These are phyloP conservation scores for Podaxis sp. DNA, from an alignment of 768 basidiomycete genomes.

Conservation along the genomic window DNA sequence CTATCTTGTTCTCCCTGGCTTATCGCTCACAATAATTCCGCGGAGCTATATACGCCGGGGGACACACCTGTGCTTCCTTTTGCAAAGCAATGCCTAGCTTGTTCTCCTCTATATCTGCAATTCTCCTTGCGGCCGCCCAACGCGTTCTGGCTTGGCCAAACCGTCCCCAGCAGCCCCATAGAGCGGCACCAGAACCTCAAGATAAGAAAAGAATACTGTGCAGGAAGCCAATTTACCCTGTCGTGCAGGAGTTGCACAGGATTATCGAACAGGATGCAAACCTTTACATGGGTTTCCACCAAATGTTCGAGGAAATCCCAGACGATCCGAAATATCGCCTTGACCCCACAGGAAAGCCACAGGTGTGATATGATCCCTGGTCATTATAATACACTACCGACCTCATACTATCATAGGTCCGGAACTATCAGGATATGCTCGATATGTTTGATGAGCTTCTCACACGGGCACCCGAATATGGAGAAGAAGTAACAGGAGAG, in stretches of 20 bases:
- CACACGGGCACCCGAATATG: conserved; percentile 3
- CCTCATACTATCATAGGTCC: too few relatives aligned
- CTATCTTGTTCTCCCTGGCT: too few relatives aligned
- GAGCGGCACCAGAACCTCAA: neutral
- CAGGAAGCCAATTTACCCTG: conserved; percentile 5
- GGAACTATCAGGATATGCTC: too few relatives aligned
- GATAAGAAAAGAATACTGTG: neutral
- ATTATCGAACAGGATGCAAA: too few relatives aligned
- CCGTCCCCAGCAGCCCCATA: neutral
- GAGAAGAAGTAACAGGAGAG: neutral
- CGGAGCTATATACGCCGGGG: neutral
- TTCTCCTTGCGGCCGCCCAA: neutral
- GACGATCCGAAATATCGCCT: too few relatives aligned
- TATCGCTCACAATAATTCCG: neutral
- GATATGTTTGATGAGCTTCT: too few relatives aligned
- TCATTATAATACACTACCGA: too few relatives aligned
- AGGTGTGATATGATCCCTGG: too few relatives aligned
- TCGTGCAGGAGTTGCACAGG: too few relatives aligned
- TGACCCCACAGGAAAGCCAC: too few relatives aligned
- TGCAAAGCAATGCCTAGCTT: neutral
- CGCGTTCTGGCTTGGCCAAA: neutral
- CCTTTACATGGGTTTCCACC: too few relatives aligned
- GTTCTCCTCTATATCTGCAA: neutral
- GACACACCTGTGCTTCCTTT: neutral
- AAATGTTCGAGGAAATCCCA: too few relatives aligned